Evolutionary conservation across 352 stramenopile genomes (phyloP).

Genomic region (Globisporangium carolinianum): DNA sequence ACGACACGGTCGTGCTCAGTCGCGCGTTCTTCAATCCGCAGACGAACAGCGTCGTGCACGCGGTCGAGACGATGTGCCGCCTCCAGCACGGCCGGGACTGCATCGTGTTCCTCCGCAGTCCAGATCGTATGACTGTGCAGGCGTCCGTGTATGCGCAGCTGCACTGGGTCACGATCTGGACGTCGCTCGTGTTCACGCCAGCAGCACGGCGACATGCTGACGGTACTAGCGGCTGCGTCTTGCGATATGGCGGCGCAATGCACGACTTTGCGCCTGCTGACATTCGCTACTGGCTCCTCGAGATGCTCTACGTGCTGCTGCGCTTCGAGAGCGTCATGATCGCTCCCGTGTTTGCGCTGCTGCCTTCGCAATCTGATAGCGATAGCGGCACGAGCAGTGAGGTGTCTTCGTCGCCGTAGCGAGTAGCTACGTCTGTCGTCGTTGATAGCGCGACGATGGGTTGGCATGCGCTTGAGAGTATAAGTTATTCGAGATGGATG

Average conservation of each 20-base stretch:
- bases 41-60: slow-evolving; percentile 22
- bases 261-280: slow-evolving; percentile 15
- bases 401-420: not conserved
- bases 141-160: slow-evolving; percentile 14
- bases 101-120: slow-evolving; percentile 26
- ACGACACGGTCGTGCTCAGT: slow-evolving; percentile 30
- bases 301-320: slow-evolving; percentile 37
- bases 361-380: not conserved
- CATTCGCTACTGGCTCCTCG: slow-evolving; percentile 33
- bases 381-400: not conserved
- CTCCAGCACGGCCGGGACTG: slow-evolving; percentile 18
- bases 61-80: slow-evolving; percentile 25
- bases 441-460: too few relatives aligned
- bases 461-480: too few relatives aligned
- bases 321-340: slow-evolving; percentile 37
- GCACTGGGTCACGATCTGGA: slow-evolving; percentile 26
- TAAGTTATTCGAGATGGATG: too few relatives aligned
- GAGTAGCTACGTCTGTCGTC: too few relatives aligned
- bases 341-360: slow-evolving; percentile 20
- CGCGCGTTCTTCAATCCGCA: slow-evolving; percentile 32
- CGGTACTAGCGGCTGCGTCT: slow-evolving; percentile 14
- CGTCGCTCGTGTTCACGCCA: slow-evolving; percentile 25
- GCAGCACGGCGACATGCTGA: not conserved
- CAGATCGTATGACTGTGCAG: slow-evolving; percentile 17
- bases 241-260: slow-evolving; percentile 27